These are phyloP conservation scores for Lichtheimia ramosa DNA, from an alignment of 371 early-diverging fungal species.

Conservation along the genomic window DNA sequence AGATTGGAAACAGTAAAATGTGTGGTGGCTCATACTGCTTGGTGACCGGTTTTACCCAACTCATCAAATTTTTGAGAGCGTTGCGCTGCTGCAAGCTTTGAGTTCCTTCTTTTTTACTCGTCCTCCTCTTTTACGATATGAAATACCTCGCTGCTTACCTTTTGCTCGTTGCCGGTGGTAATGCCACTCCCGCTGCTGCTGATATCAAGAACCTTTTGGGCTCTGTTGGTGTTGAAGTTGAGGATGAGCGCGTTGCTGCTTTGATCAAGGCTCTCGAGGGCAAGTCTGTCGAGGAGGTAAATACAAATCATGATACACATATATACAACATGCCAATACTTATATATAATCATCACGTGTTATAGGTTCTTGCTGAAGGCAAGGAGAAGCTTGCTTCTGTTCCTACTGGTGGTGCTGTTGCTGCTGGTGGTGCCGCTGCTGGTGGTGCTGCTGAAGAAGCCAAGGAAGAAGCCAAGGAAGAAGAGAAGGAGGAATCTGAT, in stretches of 20 bases:
- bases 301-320: background rate
- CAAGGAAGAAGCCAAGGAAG: constrained; percentile 65
- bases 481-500: constrained; percentile 90
- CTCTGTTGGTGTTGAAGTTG: constrained; percentile 93
- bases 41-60: no score
- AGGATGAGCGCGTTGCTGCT: constrained; percentile 73
- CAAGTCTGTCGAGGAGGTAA: constrained; percentile 84
- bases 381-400: constrained; percentile 90
- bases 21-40: no score
- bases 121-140: constrained; percentile 51
- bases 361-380: constrained; percentile 87
- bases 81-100: no score
- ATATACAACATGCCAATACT: no score
- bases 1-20: no score
- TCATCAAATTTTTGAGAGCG: no score
- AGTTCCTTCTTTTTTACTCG: no score
- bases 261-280: constrained; percentile 84
- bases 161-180: constrained; percentile 90
- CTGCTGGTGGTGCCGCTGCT: constrained; percentile 61
- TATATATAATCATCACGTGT: background rate
- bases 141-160: constrained; percentile 98
- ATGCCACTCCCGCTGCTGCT: constrained; percentile 78
- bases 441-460: constrained; percentile 54
- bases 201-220: constrained; percentile 85
- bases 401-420: constrained; percentile 87